Evolutionary conservation across 164 flowering plant genomes (phyloP).

Genomic region (Tinospora cordifolia): DNA sequence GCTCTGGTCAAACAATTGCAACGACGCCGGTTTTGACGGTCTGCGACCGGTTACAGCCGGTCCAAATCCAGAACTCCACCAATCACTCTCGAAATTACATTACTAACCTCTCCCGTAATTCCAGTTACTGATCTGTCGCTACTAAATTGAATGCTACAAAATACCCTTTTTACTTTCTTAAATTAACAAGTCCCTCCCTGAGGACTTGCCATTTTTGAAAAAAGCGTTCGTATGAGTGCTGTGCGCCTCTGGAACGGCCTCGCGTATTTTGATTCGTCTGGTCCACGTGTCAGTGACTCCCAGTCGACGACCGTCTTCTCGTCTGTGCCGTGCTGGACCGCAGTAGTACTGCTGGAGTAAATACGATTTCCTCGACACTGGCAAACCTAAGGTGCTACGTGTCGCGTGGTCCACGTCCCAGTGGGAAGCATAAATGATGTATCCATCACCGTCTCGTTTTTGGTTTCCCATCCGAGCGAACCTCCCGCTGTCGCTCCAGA

Average conservation of each 20-base stretch:
- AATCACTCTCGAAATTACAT: background rate
- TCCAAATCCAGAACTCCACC: constrained; percentile 2
- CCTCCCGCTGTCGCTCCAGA: background rate
- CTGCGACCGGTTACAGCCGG: constrained; percentile 20
- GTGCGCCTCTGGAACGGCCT: background rate
- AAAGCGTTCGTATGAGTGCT: background rate
- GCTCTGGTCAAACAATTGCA: constrained; percentile 10
- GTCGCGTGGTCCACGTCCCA: too few relatives aligned
- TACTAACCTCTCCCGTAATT: background rate
- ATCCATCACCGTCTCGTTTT: too few relatives aligned
- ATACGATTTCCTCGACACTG: too few relatives aligned
- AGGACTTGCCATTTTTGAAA: background rate
- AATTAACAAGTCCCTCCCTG: background rate
- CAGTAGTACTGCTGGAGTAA: background rate
- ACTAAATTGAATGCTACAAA: background rate
- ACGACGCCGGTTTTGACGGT: constrained; percentile 28
- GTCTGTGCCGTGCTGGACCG: background rate
- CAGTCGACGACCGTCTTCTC: background rate
- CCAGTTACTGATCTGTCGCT: background rate
- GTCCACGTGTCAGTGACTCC: background rate
- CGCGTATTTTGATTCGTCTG: background rate
- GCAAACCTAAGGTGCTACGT: too few relatives aligned
- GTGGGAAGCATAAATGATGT: too few relatives aligned
- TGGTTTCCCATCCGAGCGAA: too few relatives aligned
- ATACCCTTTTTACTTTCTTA: background rate